Evolutionary conservation across 106 monocot genomes (phyloP).

Genomic region (Dactylorhiza incarnata): DNA sequence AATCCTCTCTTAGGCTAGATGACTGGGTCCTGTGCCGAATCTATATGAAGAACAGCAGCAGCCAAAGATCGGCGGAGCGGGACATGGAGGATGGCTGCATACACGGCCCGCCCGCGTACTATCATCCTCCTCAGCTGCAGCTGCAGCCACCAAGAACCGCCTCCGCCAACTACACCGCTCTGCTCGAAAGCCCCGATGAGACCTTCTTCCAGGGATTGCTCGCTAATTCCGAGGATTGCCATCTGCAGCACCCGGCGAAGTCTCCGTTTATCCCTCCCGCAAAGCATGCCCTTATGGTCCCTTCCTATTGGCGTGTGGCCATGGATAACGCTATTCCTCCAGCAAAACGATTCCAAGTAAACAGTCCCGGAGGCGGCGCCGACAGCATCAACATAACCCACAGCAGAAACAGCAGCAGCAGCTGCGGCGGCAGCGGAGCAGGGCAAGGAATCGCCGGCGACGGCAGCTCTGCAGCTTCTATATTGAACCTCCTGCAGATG

Average conservation of each 20-base stretch:
- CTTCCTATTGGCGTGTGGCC: background rate
- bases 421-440: background rate
- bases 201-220: constrained; percentile 22
- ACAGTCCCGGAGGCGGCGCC: background rate
- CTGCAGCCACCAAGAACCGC: background rate
- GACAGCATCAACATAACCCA: no score
- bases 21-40: constrained; percentile 32
- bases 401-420: background rate
- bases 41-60: constrained; percentile 21
- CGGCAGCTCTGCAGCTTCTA: background rate
- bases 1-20: constrained; percentile 18
- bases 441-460: background rate
- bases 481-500: constrained; percentile 1
- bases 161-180: background rate
- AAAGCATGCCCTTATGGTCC: background rate
- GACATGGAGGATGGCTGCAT: constrained; percentile 1
- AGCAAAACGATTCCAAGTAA: background rate
- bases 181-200: constrained; percentile 18
- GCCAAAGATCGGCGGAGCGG: background rate
- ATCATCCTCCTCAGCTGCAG: background rate
- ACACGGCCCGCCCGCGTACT: background rate
- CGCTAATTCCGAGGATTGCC: constrained; percentile 1
- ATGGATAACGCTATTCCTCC: background rate
- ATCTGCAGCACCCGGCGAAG: background rate
- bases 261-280: background rate